These are phyloP conservation scores for Metarhizium robertsii DNA, from an alignment of 2,329 filamentous ascomycete genomes.

Conservation along the genomic window DNA sequence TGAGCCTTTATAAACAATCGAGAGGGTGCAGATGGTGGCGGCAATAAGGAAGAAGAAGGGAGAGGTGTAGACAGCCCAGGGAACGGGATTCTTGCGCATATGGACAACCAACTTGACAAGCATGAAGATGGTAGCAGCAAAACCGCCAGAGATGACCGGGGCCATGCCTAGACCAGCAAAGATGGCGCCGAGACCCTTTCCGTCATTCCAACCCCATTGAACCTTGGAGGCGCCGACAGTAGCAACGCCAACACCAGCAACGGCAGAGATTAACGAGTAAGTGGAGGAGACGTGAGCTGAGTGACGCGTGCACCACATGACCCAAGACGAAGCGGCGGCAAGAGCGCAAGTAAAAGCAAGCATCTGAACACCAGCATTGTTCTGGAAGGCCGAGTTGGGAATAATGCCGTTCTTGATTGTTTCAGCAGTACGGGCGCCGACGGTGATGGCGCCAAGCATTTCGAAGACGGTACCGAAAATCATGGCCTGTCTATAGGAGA, in stretches of 20 bases:
- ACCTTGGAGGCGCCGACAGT: conserved; percentile 51
- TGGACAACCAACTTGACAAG: conserved; percentile 59
- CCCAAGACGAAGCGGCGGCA: conserved; percentile 57
- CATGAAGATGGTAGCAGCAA: conserved; percentile 59
- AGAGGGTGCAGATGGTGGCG: conserved; percentile 64
- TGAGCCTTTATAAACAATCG: conserved; percentile 74
- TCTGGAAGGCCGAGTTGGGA: conserved; percentile 44
- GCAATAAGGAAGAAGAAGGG: conserved; percentile 73
- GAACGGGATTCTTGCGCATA: conserved; percentile 59
- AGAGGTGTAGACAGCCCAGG: conserved; percentile 63
- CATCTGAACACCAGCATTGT: conserved; percentile 57
- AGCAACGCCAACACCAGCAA: conserved; percentile 59
- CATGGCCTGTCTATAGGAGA: conserved; percentile 61
- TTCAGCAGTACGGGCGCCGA: conserved; percentile 58
- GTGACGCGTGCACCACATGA: conserved; percentile 69
- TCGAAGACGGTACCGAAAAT: conserved; percentile 56
- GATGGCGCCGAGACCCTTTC: conserved; percentile 62
- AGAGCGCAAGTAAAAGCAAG: conserved; percentile 55
- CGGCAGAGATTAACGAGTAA: conserved; percentile 57
- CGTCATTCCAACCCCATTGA: conserved; percentile 61
- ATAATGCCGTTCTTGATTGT: conserved; percentile 75
- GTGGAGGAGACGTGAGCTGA: conserved; percentile 63
- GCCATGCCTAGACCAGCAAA: conserved; percentile 65
- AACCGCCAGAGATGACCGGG: conserved; percentile 54
- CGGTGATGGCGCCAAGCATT: conserved; percentile 54